Evolutionary conservation across 495 filamentous ascomycete species (phyloP).

Genomic region (Hypoxylon perforatum): DNA sequence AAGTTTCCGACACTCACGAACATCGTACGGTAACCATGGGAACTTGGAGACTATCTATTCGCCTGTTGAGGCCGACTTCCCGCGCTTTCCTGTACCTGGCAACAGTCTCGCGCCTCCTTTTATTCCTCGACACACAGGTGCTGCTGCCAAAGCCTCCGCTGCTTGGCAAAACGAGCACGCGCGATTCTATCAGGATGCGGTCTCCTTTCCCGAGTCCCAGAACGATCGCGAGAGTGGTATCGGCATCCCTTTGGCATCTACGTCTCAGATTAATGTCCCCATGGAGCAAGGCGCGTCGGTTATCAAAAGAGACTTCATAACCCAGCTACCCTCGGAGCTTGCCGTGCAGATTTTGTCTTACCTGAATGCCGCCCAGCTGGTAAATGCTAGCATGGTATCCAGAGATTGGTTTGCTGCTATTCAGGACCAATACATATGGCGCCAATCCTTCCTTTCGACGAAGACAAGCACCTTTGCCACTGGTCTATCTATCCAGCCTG

Average conservation of each 20-base stretch:
- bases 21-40: slow-evolving; percentile 47
- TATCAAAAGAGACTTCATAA: slow-evolving; percentile 70
- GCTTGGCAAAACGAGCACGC: slow-evolving; percentile 71
- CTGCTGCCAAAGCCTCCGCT: slow-evolving; percentile 76
- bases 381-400: slow-evolving; percentile 70
- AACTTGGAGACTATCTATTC: slow-evolving; percentile 49
- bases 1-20: slow-evolving; percentile 59
- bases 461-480: slow-evolving; percentile 68
- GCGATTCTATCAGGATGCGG: slow-evolving; percentile 43
- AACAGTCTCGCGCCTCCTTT: slow-evolving; percentile 61
- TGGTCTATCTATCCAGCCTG: slow-evolving; percentile 55
- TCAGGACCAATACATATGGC: slow-evolving; percentile 78
- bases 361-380: slow-evolving; percentile 75
- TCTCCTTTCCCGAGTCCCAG: slow-evolving; percentile 48
- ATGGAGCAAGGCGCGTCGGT: slow-evolving; percentile 35
- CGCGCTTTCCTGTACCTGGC: slow-evolving; percentile 58
- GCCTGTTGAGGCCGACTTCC: slow-evolving; percentile 48
- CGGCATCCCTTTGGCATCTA: slow-evolving; percentile 70
- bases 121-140: slow-evolving; percentile 67
- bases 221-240: slow-evolving; percentile 82
- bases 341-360: slow-evolving; percentile 75
- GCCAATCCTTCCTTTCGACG: slow-evolving; percentile 75
- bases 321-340: slow-evolving; percentile 75
- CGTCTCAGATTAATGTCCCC: slow-evolving; percentile 54
- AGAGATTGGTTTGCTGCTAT: slow-evolving; percentile 70